These are phyloP conservation scores for Ophiostoma sp. DNA, from an alignment of 2,329 filamentous ascomycete genomes.

Conservation along the genomic window DNA sequence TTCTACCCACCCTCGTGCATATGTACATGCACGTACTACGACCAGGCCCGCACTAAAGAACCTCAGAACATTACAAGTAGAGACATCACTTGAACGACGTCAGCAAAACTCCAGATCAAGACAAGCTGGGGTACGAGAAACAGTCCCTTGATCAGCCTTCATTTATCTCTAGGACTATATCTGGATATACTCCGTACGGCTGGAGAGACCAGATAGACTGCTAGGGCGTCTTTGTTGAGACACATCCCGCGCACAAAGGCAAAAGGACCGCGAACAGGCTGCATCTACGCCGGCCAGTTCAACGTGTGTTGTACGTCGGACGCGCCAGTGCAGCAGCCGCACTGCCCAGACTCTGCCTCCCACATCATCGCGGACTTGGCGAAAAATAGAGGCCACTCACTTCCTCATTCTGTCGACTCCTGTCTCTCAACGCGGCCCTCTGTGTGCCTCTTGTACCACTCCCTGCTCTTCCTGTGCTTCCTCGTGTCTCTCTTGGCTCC, in stretches of 20 bases:
- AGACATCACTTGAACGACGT: neutral
- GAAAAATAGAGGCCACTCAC: neutral
- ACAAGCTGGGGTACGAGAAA: neutral
- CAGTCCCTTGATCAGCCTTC: neutral
- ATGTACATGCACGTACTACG: neutral
- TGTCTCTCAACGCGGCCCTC: neutral
- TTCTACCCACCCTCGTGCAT: conserved; percentile 1
- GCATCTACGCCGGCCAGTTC: neutral
- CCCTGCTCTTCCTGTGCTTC: neutral
- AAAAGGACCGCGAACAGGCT: conserved; percentile 2
- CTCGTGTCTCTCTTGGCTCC: neutral
- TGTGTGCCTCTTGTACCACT: neutral
- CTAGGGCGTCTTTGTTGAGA: neutral
- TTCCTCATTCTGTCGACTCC: neutral
- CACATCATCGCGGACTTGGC: conserved; percentile 4
- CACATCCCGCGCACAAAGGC: neutral
- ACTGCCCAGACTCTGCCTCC: neutral
- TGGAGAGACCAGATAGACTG: neutral
- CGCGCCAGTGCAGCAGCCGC: neutral
- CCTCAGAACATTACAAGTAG: neutral
- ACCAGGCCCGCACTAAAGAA: neutral
- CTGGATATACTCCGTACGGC: neutral
- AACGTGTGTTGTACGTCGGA: neutral
- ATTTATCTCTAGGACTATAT: neutral
- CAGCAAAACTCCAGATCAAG: too few relatives aligned